Base-by-base conservation (phyloP, 2,329 filamentous ascomycete species). In the Cladophialophora carrionii region DNA sequence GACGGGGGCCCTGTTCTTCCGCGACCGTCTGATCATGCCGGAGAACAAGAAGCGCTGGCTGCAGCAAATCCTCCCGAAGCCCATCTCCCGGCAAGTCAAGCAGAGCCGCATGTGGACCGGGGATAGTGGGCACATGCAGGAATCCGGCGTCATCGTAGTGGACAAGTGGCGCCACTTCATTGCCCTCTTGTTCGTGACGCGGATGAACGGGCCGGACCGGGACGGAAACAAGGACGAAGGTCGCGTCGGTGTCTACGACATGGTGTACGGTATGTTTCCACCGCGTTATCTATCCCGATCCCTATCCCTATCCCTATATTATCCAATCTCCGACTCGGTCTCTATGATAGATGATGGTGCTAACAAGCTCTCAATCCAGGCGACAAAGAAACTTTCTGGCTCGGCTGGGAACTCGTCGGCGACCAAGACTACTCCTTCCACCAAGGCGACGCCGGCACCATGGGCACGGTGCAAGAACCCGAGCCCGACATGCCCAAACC, bases 301-400 rank as follows among this genome's bases (percentile, higher is more conserved):
- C 8, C 8, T 10, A 7, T 8, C 26, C 14, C 5, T 10, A 34
- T 10, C 4, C 2, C 32, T n/a, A n/a, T n/a, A n/a, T n/a, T n/a
- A n/a, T n/a, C n/a, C n/a, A n/a, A n/a, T n/a, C n/a, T n/a, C n/a
- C n/a, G n/a, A n/a, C n/a, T n/a, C n/a, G n/a, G n/a, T n/a, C n/a
- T n/a, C n/a, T n/a, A n/a, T n/a, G 22, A 10, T 49, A 24, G n/a
- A 14, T 57, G 7, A 37, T 43, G 54, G 55, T 37, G 1, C 57
- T 61, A 32, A 54, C 59, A 24, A 24, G 52, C 58, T 22, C 34
- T 24, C 8, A 32, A 31, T 24, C 24, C 68, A 79, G 79, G 80
- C 52, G 80, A 82, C 71, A 82, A 82, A 66, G 80, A 82, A 65
- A 82, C 80, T 1, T 82, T 81, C 73, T 82, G 80, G 80, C 74